Evolutionary conservation across 1,284 basidiomycete genomes (phyloP).

Genomic region (Papiliotrema fonsecae): DNA sequence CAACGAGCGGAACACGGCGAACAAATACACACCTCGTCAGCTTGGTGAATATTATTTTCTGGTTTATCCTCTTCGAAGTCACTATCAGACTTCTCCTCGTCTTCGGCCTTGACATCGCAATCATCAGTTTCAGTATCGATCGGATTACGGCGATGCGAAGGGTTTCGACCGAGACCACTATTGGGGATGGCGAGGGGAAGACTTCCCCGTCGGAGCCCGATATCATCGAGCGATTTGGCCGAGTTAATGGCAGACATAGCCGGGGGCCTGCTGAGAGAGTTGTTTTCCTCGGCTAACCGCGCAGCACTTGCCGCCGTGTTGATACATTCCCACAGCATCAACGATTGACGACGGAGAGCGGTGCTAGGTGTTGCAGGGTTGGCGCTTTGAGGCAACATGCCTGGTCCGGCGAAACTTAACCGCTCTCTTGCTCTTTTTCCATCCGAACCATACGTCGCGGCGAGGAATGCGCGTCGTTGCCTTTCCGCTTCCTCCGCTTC

Average conservation of each 20-base stretch:
- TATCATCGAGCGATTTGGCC: slow-evolving; percentile 7
- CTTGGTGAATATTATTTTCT: too few relatives aligned
- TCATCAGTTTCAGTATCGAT: slow-evolving; percentile 10
- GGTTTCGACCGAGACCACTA: slow-evolving; percentile 15
- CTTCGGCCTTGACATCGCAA: slow-evolving; percentile 23
- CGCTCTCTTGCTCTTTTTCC: slow-evolving; percentile 37
- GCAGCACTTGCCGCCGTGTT: slow-evolving; percentile 14
- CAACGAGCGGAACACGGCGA: too few relatives aligned
- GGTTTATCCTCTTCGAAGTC: background rate
- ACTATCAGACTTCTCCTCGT: slow-evolving; percentile 11
- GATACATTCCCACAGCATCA: slow-evolving; percentile 40
- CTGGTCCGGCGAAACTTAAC: slow-evolving; percentile 30
- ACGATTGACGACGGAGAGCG: slow-evolving; percentile 28
- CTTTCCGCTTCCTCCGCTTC: slow-evolving; percentile 46
- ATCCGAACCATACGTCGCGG: slow-evolving; percentile 42
- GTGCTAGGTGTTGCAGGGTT: slow-evolving; percentile 13
- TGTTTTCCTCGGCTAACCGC: too few relatives aligned
- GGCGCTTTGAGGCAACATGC: slow-evolving; percentile 3
- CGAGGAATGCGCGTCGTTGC: slow-evolving; percentile 42
- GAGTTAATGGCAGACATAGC: background rate
- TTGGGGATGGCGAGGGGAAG: slow-evolving; percentile 39
- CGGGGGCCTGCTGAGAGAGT: slow-evolving; percentile 9
- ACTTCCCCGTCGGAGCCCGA: slow-evolving; percentile 29
- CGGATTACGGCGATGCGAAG: slow-evolving; percentile 12
- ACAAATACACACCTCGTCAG: too few relatives aligned